phyloP scores from a whole-genome alignment of 1,139 yeast genomes.

The Pichia sp. region DNA sequence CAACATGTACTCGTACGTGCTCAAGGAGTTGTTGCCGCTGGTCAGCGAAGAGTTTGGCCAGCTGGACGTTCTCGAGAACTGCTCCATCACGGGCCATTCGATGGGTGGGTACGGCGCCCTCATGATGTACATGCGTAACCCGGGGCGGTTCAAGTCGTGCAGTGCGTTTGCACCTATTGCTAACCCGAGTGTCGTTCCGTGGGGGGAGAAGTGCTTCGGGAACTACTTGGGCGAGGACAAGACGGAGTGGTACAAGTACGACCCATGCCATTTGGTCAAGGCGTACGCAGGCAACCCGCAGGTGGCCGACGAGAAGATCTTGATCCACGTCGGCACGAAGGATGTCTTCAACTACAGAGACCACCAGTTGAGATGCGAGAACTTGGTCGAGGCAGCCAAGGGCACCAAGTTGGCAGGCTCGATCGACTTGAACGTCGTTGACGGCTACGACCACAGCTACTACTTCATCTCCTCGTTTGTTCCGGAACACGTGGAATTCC shows the following conservation, averaged over 20 bases:
- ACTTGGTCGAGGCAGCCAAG: conserved; percentile 60
- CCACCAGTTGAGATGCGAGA: conserved; percentile 71
- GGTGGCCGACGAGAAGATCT: conserved; percentile 46
- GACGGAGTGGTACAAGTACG: conserved; percentile 65
- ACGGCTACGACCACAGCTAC: conserved; percentile 89
- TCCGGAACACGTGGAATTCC: conserved; percentile 80
- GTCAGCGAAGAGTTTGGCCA: conserved; percentile 45
- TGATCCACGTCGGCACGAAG: conserved; percentile 77
- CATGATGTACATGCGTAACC: conserved; percentile 67
- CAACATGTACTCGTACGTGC: conserved; percentile 82
- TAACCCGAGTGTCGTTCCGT: conserved; percentile 70
- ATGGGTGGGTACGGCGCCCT: conserved; percentile 98
- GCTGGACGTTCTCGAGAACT: conserved; percentile 50
- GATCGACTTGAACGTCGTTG: conserved; percentile 59
- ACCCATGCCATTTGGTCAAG: conserved; percentile 74
- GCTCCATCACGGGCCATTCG: conserved; percentile 88
- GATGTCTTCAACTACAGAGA: conserved; percentile 67
- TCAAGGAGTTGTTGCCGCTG: conserved; percentile 58
- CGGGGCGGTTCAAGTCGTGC: conserved; percentile 72
- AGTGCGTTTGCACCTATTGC: conserved; percentile 90
- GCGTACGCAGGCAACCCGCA: conserved; percentile 32
- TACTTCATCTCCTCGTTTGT: conserved; percentile 80
- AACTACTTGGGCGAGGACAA: conserved; percentile 69
- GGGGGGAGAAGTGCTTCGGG: conserved; percentile 84
- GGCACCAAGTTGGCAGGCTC: conserved; percentile 55